Evolutionary conservation across 1,139 yeast species (phyloP).

Genomic region (Hyphopichia buzzinii): DNA sequence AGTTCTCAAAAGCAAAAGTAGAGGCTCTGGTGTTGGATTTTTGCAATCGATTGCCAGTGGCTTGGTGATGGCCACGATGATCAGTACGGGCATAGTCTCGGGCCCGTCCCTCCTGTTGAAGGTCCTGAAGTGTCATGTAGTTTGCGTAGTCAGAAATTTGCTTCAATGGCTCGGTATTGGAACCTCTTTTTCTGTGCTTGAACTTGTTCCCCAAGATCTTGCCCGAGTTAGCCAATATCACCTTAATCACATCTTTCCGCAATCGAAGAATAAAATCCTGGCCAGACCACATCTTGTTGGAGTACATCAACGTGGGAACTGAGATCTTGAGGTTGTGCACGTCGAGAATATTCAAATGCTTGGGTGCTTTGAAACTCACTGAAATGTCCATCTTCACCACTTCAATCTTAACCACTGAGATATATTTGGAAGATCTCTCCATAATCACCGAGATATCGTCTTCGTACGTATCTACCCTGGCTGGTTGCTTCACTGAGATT

Average conservation of each 20-base stretch:
- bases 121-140: conserved; percentile 39
- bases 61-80: conserved; percentile 2
- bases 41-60: background rate
- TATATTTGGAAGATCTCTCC: conserved; percentile 62
- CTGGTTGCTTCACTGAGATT: background rate
- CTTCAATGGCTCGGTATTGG: conserved; percentile 37
- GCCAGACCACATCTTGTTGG: conserved; percentile 74
- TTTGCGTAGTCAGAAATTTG: conserved; percentile 43
- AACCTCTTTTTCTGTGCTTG: conserved; percentile 33
- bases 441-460: conserved; percentile 59
- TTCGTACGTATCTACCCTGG: conserved; percentile 2
- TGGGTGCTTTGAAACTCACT: conserved; percentile 77
- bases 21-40: background rate
- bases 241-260: conserved; percentile 65
- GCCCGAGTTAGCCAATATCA: conserved; percentile 74
- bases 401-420: conserved; percentile 60
- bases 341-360: conserved; percentile 63
- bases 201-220: conserved; percentile 77
- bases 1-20: background rate
- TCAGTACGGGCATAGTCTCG: conserved; percentile 18
- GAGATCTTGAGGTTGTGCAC: conserved; percentile 65
- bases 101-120: conserved; percentile 31
- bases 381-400: conserved; percentile 54
- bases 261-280: conserved; percentile 66
- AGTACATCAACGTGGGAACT: conserved; percentile 64